Base-by-base conservation (phyloP, 768 basidiomycete genomes). In the Amanita jacksonii region DNA sequence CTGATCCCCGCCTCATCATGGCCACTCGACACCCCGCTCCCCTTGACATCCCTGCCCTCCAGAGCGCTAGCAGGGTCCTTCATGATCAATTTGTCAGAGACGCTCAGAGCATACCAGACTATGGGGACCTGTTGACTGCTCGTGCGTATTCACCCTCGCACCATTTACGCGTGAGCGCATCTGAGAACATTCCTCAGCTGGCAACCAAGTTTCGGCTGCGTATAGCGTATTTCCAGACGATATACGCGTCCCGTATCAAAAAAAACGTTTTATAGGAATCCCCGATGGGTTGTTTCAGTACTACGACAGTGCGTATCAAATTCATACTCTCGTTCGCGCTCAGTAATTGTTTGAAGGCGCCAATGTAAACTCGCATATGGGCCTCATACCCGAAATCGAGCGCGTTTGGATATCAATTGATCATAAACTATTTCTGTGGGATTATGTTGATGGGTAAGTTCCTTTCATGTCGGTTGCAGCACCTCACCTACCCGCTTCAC, bases 321-420 rank as follows among this genome's bases (percentile, higher is more conserved):
- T n/a, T 33, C 4, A 15, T 42, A 15, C 5, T 22, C 31, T 42
- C 30, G 15, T 33, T 9, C 22, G n/a, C 15, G 22, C 30, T 5
- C 34, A 34, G 51, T 41, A 55, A 55, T 2, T 16, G 25, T 18
- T 25, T 19, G 48, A 56, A 88, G 85, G 71, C 45, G 72, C 76
- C 27, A 80, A 68, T 54, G 76, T 84, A 43, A 77, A 77, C 19
- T 79, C 85, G 13, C 81, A 86, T 55, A 85, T 96, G 84, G 93
- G 93, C 8, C 63, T 99, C 42, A 75, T 98, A 58, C 81, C 91
- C 19, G 87, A 93, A 54, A 87, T 98, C 49, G 90, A 94, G 53
- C 77, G 91, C 36, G 92, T 86, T 0, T 99, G 92, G 91, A 85
- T 97, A 51, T 85, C 89, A 8, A 85, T 94, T 46, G 91, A 97